Percentiles rank a stretch among this genome's conserved stretches.
Conservation (phyloP, 139 green algal species). For the Coelastrella sp. region DNA sequence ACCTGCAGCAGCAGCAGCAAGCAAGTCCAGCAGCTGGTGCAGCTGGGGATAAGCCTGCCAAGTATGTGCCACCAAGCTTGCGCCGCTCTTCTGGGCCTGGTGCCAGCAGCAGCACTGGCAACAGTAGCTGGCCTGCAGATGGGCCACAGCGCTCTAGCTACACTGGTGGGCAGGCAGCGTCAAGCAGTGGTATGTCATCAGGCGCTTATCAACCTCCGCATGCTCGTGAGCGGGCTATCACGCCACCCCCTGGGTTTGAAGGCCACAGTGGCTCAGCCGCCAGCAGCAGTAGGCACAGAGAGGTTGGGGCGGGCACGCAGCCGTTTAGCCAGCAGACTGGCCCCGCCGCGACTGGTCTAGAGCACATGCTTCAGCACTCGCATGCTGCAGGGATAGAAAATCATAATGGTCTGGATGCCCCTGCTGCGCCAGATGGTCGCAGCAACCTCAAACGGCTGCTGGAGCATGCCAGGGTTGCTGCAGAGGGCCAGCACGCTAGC, state of each 20-base stretch:
- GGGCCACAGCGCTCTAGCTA: too few relatives aligned
- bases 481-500: not conserved
- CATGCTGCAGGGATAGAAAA: not conserved
- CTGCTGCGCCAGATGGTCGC: not conserved
- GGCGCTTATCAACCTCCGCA: conserved; percentile 25
- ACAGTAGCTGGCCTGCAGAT: not conserved
- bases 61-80: conserved; percentile 24
- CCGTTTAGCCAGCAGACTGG: not conserved
- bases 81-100: not conserved
- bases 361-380: not conserved
- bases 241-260: conserved; percentile 3
- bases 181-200: not conserved
- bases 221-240: not conserved
- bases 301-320: not conserved
- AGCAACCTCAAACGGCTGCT: not conserved
- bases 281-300: not conserved
- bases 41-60: not conserved
- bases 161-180: not conserved
- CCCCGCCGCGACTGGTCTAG: not conserved
- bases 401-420: too few relatives aligned
- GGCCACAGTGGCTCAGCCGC: not conserved
- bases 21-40: not conserved
- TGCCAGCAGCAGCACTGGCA: conserved; percentile 8
- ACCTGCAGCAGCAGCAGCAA: conserved; percentile 36
- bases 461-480: conserved; percentile 1